Evolutionary conservation across 2,329 filamentous ascomycete species (phyloP).

Genomic region (Metarhizium guizhouense): DNA sequence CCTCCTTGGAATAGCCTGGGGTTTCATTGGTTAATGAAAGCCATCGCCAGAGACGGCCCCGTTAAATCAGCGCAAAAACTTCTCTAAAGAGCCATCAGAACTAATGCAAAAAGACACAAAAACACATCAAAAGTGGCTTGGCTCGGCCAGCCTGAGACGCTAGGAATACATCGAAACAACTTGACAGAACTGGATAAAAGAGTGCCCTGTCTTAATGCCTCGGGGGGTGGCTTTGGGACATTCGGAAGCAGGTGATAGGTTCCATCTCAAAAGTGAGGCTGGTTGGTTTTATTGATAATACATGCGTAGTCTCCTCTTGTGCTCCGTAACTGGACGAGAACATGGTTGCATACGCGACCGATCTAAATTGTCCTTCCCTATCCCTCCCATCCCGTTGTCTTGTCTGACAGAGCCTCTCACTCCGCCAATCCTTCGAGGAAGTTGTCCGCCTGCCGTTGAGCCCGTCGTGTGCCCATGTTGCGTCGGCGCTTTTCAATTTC

Average conservation of each 20-base stretch:
- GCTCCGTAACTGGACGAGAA: neutral
- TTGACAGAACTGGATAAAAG: neutral
- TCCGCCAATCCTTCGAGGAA: conserved; percentile 54
- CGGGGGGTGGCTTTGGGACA: neutral
- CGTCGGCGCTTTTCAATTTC: conserved; percentile 56
- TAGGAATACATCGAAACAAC: neutral
- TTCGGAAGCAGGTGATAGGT: neutral
- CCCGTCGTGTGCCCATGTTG: conserved; percentile 51
- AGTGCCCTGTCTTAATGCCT: neutral
- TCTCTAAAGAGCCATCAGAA: neutral
- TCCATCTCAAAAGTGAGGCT: neutral
- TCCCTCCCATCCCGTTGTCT: no score
- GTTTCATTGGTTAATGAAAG: neutral
- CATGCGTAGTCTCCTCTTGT: neutral
- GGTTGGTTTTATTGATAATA: neutral
- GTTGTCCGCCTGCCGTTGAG: conserved; percentile 60
- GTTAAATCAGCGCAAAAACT: neutral
- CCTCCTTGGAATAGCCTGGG: neutral
- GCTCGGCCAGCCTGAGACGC: conserved; percentile 1
- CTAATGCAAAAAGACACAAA: neutral
- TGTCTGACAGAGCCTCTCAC: neutral
- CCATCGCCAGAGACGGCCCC: neutral
- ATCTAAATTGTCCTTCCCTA: no score
- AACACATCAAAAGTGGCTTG: neutral
- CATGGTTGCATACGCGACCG: no score